phyloP scores from a whole-genome alignment of 805 yeast species.

The Starmerella bombicola region DNA sequence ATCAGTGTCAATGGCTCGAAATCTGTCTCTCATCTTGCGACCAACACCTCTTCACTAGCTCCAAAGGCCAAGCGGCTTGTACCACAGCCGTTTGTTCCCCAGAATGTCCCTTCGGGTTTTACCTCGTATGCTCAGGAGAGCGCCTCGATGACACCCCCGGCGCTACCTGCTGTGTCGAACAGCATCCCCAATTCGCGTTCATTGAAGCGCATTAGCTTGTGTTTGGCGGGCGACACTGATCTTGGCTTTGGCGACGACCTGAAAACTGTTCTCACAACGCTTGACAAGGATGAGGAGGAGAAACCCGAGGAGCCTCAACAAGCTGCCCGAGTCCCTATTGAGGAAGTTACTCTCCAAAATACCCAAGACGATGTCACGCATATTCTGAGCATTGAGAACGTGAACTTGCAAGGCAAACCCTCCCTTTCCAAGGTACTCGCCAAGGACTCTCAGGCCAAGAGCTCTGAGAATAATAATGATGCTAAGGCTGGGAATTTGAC shows the following conservation, averaged over 20 bases:
- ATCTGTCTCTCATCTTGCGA: not conserved
- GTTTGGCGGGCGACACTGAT: conserved; percentile 7
- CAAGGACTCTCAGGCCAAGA: not conserved
- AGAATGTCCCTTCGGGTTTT: not conserved
- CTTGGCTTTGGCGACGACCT: conserved; percentile 20
- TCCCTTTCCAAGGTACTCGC: no score
- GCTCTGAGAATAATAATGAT: not conserved
- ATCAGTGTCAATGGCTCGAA: conserved; percentile 5
- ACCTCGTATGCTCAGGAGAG: not conserved
- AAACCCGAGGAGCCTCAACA: not conserved
- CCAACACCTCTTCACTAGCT: not conserved
- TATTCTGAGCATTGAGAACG: not conserved
- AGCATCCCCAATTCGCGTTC: conserved; percentile 10
- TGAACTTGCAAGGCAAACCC: not conserved
- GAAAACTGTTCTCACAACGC: conserved; percentile 10
- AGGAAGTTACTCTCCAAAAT: not conserved
- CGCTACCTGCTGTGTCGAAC: not conserved
- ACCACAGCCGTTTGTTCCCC: not conserved
- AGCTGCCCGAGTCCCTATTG: not conserved
- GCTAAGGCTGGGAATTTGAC: not conserved
- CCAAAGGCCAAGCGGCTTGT: conserved; percentile 1
- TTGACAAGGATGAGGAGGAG: conserved; percentile 10
- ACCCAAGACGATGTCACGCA: not conserved
- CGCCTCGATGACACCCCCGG: not conserved
- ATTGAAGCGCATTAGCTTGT: conserved; percentile 12